Evolutionary conservation across 129 eudicot genomes (phyloP).

Genomic region (Tanacetum coccineum): DNA sequence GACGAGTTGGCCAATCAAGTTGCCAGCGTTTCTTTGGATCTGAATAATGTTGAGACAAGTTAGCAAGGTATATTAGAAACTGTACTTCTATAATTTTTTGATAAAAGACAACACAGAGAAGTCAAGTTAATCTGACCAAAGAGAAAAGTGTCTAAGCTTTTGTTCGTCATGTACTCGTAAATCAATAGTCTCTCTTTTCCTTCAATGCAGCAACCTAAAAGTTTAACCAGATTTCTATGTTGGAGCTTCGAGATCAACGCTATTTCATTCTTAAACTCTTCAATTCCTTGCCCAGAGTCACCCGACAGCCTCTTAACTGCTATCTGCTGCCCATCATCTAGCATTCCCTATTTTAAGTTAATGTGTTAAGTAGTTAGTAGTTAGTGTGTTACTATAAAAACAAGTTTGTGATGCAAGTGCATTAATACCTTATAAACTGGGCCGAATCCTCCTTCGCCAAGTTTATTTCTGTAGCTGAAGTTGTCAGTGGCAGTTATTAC

Average conservation of each 20-base stretch:
- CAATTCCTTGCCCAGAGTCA: conserved; percentile 31
- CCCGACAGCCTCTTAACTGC: conserved; percentile 43
- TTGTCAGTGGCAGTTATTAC: too few species aligned
- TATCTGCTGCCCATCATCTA: conserved; percentile 32
- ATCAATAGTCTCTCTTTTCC: conserved; percentile 36
- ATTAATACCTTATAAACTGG: too few species aligned
- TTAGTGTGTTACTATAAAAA: too few species aligned
- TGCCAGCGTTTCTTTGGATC: too few species aligned
- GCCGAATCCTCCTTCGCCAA: too few species aligned
- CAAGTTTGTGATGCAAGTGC: too few species aligned
- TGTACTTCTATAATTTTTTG: too few species aligned
- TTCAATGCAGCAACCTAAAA: conserved; percentile 38
- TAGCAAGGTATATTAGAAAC: too few species aligned
- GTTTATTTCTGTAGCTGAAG: too few species aligned
- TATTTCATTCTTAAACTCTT: conserved; percentile 41
- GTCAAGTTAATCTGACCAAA: conserved; percentile 32
- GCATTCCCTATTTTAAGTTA: conserved; percentile 24
- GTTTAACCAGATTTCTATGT: conserved; percentile 41
- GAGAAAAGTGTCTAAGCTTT: conserved; percentile 38
- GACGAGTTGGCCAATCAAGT: too few species aligned
- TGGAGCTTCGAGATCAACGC: conserved; percentile 35
- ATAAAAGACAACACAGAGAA: background rate
- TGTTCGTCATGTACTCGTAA: conserved; percentile 43
- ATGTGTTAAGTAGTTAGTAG: background rate
- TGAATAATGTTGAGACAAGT: too few species aligned